phyloP scores from a whole-genome alignment of 2,329 filamentous ascomycete species.

The Scortechinia acanthostroma region DNA sequence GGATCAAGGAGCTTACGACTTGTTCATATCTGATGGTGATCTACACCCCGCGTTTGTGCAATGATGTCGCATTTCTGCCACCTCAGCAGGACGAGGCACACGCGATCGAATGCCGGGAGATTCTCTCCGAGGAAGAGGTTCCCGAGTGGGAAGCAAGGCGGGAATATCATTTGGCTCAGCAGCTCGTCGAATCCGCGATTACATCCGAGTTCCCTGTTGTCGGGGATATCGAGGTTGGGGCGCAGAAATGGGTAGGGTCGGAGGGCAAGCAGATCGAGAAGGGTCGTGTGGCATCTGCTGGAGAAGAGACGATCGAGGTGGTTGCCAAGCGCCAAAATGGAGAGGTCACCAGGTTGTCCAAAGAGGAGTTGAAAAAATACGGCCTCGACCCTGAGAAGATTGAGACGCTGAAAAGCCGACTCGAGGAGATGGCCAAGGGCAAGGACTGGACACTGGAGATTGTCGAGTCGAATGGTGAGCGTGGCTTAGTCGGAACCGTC shows the following conservation, averaged over 20 bases:
- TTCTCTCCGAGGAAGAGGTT: conserved; percentile 38
- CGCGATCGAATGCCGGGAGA: conserved; percentile 51
- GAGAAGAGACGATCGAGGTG: background rate
- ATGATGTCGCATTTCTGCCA: conserved; percentile 67
- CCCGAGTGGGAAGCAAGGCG: background rate
- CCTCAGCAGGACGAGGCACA: conserved; percentile 58
- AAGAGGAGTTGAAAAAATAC: background rate
- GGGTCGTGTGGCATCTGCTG: background rate
- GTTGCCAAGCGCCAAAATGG: background rate
- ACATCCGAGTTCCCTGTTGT: background rate
- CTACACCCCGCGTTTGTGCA: conserved; percentile 67
- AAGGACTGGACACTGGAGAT: background rate
- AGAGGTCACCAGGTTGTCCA: background rate
- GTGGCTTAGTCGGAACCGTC: background rate
- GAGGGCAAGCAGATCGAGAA: background rate
- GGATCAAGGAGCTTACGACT: conserved; percentile 68
- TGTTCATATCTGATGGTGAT: conserved; percentile 71
- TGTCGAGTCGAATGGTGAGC: background rate
- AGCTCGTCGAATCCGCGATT: background rate
- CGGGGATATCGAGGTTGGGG: conserved; percentile 1
- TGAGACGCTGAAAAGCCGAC: background rate
- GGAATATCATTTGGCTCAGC: background rate
- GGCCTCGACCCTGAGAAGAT: background rate
- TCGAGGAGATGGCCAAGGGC: background rate
- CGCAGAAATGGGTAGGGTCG: background rate